Evolutionary conservation across 2,329 filamentous ascomycete genomes (phyloP), one percentile per base, ranked within the genome.

Genomic region (Venturia oleaginea): DNA sequence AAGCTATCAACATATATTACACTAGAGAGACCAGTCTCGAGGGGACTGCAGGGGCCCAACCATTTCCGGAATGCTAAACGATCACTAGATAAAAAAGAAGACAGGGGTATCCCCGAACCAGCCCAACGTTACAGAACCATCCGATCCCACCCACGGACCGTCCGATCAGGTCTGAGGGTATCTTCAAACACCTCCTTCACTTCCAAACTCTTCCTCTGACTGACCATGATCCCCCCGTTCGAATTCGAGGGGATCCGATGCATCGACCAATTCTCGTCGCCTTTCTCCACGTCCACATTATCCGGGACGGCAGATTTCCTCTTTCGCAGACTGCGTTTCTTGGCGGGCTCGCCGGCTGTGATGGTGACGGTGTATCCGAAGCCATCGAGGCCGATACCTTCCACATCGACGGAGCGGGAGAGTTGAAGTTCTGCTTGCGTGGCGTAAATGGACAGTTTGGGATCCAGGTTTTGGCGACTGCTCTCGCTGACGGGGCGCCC

Each of bases 121-220:
- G 24, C n/a, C 10, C 11, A 48, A 24, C 7, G 5, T 37, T 22
- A 30, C 32, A 30, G 22, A 5, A 17, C 2, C 3, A 42, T 2
- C 66, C 46, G 34, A 27, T 48, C 64, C 77, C 82, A 0, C 86
- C 82, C 1, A 76, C 73, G 71, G 94, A 93, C 0, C 75, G 71
- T 0, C 73, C 75, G 63, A 96, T 82, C 59, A 86, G 81, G 3
- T 86, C 79, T 0, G 84, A 65, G 0, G 81, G 76, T 0, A 92
- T 80, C 0, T 81, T 74, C 0, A 91, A 87, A 1, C 81, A 82
- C 3, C 82, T 83, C 11, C 88, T 81, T 1, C 87, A 89, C 46
- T 13, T 51, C 46, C 46, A 51, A 27, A 17, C 46, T 51, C 22
- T 51, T 51, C 22, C 46, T 27, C 22, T 24, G 24, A 17, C 46